phyloP scores from a whole-genome alignment of 371 early-diverging fungal species.

The Actinomortierella ambigua region DNA sequence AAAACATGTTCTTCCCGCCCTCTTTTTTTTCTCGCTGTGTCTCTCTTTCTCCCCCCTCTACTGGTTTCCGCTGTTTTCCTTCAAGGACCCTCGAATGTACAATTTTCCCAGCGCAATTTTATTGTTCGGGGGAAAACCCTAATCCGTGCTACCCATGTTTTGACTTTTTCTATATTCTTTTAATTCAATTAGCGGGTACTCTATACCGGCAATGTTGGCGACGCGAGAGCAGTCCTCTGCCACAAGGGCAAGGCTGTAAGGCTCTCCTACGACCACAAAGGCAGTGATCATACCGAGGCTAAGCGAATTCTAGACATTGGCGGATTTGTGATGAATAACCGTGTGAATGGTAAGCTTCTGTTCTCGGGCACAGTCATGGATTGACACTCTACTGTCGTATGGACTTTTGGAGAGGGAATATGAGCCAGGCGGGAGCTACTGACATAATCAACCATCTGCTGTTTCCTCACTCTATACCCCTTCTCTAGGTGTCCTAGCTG shows the following conservation, averaged over 20 bases:
- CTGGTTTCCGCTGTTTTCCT: too few species aligned
- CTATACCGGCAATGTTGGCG: constrained; percentile 96
- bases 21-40: neutral
- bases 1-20: neutral
- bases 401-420: too few species aligned
- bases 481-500: constrained; percentile 86
- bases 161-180: neutral
- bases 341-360: constrained; percentile 91
- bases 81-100: too few species aligned
- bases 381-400: neutral
- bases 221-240: constrained; percentile 92
- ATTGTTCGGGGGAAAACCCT: constrained; percentile 1
- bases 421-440: neutral
- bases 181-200: constrained; percentile 68
- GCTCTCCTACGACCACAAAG: constrained; percentile 98
- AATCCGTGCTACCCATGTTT: neutral
- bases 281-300: constrained; percentile 87
- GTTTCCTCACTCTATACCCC: neutral
- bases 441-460: neutral
- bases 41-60: constrained; percentile 1
- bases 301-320: constrained; percentile 90
- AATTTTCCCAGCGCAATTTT: constrained; percentile 8
- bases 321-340: constrained; percentile 95
- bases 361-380: too few species aligned
- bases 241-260: constrained; percentile 86